Evolutionary conservation across 2,329 filamentous ascomycete genomes (phyloP).

Genomic region (Trichoderma endophyticum): DNA sequence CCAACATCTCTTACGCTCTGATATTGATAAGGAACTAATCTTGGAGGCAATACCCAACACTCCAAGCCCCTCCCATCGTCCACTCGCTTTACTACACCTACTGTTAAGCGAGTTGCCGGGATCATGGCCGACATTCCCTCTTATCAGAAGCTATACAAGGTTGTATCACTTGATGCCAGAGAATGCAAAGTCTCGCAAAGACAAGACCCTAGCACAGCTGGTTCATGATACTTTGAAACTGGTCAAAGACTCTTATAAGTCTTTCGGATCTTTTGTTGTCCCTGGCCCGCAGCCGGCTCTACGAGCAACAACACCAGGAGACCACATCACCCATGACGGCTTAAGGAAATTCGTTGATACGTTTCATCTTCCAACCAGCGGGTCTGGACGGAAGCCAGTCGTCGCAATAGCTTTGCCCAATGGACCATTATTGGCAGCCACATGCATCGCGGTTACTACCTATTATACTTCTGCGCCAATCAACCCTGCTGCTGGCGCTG

Average conservation of each 20-base stretch:
- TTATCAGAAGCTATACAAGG: conserved; percentile 35
- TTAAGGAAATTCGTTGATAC: conserved; percentile 32
- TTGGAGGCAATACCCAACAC: conserved; percentile 26
- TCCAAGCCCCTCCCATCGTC: conserved; percentile 22
- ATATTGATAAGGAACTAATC: conserved; percentile 22
- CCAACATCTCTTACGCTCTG: conserved; percentile 8
- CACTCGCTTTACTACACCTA: conserved; percentile 28
- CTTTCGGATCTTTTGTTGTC: conserved; percentile 39
- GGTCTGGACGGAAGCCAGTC: conserved; percentile 36
- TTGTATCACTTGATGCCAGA: conserved; percentile 39
- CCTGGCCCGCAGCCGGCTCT: conserved; percentile 29
- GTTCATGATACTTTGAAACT: conserved; percentile 23
- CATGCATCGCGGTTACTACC: conserved; percentile 46
- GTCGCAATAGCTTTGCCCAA: conserved; percentile 53
- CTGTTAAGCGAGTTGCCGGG: conserved; percentile 27
- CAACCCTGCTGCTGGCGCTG: conserved; percentile 45
- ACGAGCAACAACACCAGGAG: conserved; percentile 24
- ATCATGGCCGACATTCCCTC: conserved; percentile 29
- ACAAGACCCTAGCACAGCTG: conserved; percentile 20
- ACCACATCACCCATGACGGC: conserved; percentile 32
- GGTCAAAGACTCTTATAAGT: conserved; percentile 33
- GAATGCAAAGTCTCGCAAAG: conserved; percentile 29
- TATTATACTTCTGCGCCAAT: conserved; percentile 53
- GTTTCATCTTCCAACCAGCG: conserved; percentile 32
- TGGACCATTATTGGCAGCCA: conserved; percentile 50